Conservation (phyloP, 2,329 filamentous ascomycete genomes). For the Tolypocladium inflatum region DNA sequence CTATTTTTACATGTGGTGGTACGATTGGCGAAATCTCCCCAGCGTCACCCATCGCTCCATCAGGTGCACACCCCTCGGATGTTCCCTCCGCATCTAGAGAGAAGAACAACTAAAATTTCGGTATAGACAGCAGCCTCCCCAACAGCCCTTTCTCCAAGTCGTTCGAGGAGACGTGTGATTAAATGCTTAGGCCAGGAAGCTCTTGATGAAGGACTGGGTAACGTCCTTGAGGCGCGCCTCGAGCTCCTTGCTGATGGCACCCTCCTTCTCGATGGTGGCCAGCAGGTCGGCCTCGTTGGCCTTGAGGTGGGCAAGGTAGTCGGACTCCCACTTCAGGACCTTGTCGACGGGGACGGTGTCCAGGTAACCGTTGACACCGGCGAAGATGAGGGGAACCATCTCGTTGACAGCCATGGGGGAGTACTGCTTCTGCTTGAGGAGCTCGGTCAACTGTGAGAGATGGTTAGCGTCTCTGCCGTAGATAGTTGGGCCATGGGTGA, state of each 20-base stretch:
- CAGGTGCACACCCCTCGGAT: conserved; percentile 35
- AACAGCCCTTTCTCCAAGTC: conserved; percentile 20
- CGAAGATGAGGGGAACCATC: conserved; percentile 99
- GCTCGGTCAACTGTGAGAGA: conserved; percentile 64
- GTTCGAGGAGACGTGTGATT: conserved; percentile 17
- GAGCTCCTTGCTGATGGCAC: conserved; percentile 87
- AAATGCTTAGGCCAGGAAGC: conserved; percentile 56
- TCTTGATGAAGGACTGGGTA: conserved; percentile 80
- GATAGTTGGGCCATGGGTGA: background rate
- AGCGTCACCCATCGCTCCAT: conserved; percentile 35
- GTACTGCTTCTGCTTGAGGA: conserved; percentile 99
- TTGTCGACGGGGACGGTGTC: conserved; percentile 82
- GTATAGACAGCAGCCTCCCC: conserved; percentile 39
- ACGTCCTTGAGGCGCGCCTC: conserved; percentile 75
- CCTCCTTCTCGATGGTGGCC: conserved; percentile 87
- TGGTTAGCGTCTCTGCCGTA: background rate
- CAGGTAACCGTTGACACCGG: conserved; percentile 96
- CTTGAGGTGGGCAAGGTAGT: conserved; percentile 89
- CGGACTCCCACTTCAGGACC: conserved; percentile 87
- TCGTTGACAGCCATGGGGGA: conserved; percentile 97
- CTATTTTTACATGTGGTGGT: conserved; percentile 54
- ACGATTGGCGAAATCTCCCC: conserved; percentile 37
- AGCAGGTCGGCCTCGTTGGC: conserved; percentile 81
- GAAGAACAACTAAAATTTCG: conserved; percentile 32
- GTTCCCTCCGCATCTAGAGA: conserved; percentile 35